phyloP scores from a whole-genome alignment of 768 basidiomycete species.

The Lentinula aciculospora region DNA sequence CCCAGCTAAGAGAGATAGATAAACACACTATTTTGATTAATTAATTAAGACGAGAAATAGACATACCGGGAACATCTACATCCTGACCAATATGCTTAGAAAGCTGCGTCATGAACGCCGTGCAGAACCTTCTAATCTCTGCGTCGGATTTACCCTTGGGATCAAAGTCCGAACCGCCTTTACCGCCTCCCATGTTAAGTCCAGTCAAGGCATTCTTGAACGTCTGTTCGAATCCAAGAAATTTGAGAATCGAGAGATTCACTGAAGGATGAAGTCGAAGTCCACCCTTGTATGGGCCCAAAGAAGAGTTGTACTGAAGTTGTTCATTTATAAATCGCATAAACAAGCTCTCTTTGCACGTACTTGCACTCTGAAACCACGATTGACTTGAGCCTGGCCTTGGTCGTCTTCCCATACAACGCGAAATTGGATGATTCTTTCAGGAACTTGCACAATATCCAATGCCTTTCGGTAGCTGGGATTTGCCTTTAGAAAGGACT shows the following conservation, averaged over 20 bases:
- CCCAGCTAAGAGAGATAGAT: conserved; percentile 38
- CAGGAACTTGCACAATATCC: conserved; percentile 54
- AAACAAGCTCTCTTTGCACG: conserved; percentile 9
- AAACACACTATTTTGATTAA: too few relatives aligned
- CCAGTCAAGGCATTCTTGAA: conserved; percentile 81
- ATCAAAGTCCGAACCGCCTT: conserved; percentile 78
- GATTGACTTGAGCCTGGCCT: conserved; percentile 60
- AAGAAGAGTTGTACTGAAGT: conserved; percentile 64
- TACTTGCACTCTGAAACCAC: conserved; percentile 71
- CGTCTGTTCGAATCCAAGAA: conserved; percentile 78
- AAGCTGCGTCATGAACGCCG: conserved; percentile 71
- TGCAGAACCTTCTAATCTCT: conserved; percentile 70
- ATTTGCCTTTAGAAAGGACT: conserved; percentile 58
- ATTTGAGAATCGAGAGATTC: conserved; percentile 79
- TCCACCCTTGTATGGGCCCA: conserved; percentile 78
- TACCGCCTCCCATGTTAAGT: conserved; percentile 72
- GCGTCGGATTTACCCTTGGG: conserved; percentile 75
- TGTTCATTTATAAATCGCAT: not conserved
- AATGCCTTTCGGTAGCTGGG: conserved; percentile 66
- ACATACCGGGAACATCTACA: conserved; percentile 67
- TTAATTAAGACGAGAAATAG: too few relatives aligned
- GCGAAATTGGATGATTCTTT: conserved; percentile 61
- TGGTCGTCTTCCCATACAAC: conserved; percentile 75
- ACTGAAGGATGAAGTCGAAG: conserved; percentile 75
- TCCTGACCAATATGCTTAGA: conserved; percentile 66